Conservation (phyloP, 163 green algal genomes). For the Scenedesmus sp. region DNA sequence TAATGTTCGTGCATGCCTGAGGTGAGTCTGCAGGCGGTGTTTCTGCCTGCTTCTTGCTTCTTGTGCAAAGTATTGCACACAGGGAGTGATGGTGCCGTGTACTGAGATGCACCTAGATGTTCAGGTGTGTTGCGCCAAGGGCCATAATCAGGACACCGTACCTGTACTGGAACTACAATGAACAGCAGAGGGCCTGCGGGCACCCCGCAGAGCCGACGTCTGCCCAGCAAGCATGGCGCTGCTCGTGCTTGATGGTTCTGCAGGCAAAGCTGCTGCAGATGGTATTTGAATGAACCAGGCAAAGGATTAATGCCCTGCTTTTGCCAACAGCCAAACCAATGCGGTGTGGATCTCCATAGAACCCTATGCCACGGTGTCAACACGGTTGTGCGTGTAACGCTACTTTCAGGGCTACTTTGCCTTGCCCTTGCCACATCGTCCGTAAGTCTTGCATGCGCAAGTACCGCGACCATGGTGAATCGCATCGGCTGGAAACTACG, state of each 20-base stretch:
- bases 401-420: not conserved
- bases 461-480: too few relatives aligned
- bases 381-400: not conserved
- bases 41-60: not conserved
- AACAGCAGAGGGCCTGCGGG: not conserved
- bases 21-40: not conserved
- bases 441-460: not conserved
- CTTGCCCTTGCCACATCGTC: too few relatives aligned
- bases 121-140: not conserved
- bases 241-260: not conserved
- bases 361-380: not conserved
- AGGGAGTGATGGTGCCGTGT: not conserved
- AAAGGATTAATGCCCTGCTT: too few relatives aligned
- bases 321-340: not conserved
- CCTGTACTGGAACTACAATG: not conserved
- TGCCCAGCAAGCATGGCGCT: slow-evolving; percentile 6
- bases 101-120: not conserved
- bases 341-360: not conserved
- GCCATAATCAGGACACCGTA: not conserved
- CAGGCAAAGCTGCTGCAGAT: not conserved
- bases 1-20: not conserved
- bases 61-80: not conserved
- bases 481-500: not conserved
- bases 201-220: slow-evolving; percentile 9
- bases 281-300: too few relatives aligned